These are phyloP conservation scores for Dacryopinax primogenitus DNA, from an alignment of 768 basidiomycete genomes.

Conservation along the genomic window DNA sequence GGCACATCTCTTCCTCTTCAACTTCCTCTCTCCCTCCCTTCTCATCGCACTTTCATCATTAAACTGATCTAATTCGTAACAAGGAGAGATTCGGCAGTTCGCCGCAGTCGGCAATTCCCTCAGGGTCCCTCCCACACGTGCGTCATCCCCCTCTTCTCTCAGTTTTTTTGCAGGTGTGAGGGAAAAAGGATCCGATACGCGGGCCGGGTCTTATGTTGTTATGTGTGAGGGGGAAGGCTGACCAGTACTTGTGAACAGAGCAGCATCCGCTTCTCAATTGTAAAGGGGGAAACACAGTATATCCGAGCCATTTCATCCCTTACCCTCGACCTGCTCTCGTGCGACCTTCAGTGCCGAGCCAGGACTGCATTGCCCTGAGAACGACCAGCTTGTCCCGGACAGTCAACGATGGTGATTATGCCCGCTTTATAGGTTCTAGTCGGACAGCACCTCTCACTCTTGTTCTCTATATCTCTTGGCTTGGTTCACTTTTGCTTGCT, in stretches of 20 bases:
- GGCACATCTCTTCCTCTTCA: too few relatives aligned
- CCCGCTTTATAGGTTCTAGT: neutral
- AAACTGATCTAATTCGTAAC: too few relatives aligned
- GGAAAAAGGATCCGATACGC: neutral
- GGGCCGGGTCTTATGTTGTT: too few relatives aligned
- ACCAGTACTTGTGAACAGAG: too few relatives aligned
- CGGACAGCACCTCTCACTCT: neutral
- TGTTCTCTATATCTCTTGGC: slow-evolving; percentile 13
- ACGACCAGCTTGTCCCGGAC: neutral
- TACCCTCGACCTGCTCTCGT: too few relatives aligned
- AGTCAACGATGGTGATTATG: neutral
- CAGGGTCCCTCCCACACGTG: neutral
- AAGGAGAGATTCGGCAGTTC: too few relatives aligned
- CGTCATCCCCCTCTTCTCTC: neutral
- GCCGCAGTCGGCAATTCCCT: neutral
- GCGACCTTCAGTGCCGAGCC: too few relatives aligned
- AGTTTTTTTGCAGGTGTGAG: neutral
- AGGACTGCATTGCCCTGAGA: neutral
- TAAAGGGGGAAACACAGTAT: neutral
- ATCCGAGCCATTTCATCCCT: neutral
- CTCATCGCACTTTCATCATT: too few relatives aligned
- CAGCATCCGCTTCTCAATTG: neutral
- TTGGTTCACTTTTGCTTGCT: slow-evolving; percentile 16
- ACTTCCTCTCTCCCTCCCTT: too few relatives aligned
- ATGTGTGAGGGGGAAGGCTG: too few relatives aligned